Evolutionary conservation across 2,329 filamentous ascomycete species (phyloP).

Genomic region (Cercospora sp.): DNA sequence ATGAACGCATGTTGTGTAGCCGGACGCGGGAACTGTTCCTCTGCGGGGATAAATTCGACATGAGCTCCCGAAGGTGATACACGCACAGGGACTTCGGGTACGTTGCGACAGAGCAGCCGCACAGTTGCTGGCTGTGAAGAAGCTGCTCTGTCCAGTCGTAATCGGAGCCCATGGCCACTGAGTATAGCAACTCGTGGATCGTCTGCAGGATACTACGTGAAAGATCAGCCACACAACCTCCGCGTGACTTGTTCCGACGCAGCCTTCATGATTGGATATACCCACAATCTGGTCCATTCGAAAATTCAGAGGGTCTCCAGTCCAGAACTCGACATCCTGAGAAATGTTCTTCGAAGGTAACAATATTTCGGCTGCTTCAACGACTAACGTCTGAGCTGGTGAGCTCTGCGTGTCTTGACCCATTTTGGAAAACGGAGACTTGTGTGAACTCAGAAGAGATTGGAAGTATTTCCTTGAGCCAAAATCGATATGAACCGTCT

Average conservation of each 20-base stretch:
- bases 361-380: conserved; percentile 20
- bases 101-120: conserved; percentile 8
- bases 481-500: background rate
- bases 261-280: background rate
- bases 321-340: conserved; percentile 23
- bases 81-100: background rate
- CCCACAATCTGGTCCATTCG: conserved; percentile 20
- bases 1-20: conserved; percentile 16
- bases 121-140: conserved; percentile 6
- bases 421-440: background rate
- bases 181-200: conserved; percentile 16
- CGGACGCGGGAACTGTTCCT: conserved; percentile 9
- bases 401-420: background rate
- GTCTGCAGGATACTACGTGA: conserved; percentile 17
- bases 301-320: conserved; percentile 10
- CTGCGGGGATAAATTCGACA: conserved; percentile 13
- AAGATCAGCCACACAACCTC: background rate
- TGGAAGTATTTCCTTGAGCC: background rate
- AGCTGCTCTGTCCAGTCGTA: conserved; percentile 15
- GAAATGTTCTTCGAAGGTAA: conserved; percentile 18
- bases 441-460: background rate
- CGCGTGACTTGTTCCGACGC: background rate
- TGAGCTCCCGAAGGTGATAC: conserved; percentile 19
- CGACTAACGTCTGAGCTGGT: background rate
- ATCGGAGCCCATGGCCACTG: conserved; percentile 17